Conservation (phyloP, 176 grass and related monocot species). For the Eleusine coracana region DNA sequence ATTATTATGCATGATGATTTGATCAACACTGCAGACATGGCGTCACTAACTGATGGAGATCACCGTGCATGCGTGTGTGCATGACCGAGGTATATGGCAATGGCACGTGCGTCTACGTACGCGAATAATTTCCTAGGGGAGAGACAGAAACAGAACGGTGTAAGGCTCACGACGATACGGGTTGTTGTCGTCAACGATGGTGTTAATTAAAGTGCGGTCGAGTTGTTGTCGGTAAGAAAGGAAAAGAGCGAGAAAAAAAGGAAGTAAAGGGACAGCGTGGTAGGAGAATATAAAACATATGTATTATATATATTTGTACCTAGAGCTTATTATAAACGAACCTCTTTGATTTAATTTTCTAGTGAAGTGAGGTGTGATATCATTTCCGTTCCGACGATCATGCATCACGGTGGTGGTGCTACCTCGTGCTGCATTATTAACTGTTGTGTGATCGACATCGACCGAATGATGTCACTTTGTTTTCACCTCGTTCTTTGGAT, state of each 20-base stretch:
- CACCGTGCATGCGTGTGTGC: not conserved
- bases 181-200: not conserved
- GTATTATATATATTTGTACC: slow-evolving; percentile 22
- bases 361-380: slow-evolving; percentile 51
- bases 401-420: not conserved
- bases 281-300: slow-evolving; percentile 30
- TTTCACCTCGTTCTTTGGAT: slow-evolving; percentile 15
- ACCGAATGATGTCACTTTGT: not conserved
- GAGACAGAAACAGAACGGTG: slow-evolving; percentile 29
- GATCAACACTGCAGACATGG: not conserved
- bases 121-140: slow-evolving; percentile 54
- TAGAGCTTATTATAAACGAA: slow-evolving; percentile 12
- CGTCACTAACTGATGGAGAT: slow-evolving; percentile 29
- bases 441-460: not conserved
- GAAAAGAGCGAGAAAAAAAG: not conserved
- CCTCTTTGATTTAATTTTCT: slow-evolving; percentile 29
- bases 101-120: slow-evolving; percentile 23
- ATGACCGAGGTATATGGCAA: slow-evolving; percentile 19
- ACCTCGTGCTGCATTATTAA: not conserved
- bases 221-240: slow-evolving; percentile 33
- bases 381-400: slow-evolving; percentile 21
- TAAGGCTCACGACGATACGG: not conserved
- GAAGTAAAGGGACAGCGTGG: slow-evolving; percentile 6
- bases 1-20: not conserved
- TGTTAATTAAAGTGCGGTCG: not conserved